A percentile compares a stretch with the other conserved stretches of the same genome.
Evolutionary conservation across 2,329 filamentous ascomycete genomes (phyloP).

Genomic region (Talaromyces sp.): DNA sequence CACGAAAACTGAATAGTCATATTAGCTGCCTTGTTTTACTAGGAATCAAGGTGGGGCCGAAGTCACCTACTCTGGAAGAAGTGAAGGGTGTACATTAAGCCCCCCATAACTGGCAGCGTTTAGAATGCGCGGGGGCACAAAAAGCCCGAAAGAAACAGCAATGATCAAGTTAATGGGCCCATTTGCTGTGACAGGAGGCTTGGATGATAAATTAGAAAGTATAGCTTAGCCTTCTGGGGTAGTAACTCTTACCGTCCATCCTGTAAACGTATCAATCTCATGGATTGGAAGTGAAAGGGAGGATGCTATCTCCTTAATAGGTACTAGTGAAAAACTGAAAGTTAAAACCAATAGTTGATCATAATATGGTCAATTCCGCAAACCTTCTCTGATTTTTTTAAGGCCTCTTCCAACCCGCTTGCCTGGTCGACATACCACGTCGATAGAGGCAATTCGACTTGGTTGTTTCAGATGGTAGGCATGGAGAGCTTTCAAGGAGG

Average conservation of each 20-base stretch:
- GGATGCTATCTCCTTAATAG: conserved; percentile 68
- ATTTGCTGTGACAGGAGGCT: conserved; percentile 57
- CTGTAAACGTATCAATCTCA: conserved; percentile 77
- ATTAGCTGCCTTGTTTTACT: not conserved
- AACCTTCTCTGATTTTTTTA: conserved; percentile 69
- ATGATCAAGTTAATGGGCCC: conserved; percentile 73
- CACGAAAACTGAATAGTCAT: conserved; percentile 64
- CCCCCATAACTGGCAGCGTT: conserved; percentile 75
- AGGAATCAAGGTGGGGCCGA: no score
- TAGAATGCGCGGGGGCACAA: conserved; percentile 79
- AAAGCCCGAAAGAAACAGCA: conserved; percentile 91
- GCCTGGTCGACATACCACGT: conserved; percentile 79
- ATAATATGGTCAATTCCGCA: conserved; percentile 11
- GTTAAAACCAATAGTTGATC: conserved; percentile 8
- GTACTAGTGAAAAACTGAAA: conserved; percentile 57
- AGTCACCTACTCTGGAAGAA: conserved; percentile 73
- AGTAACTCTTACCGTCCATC: conserved; percentile 67
- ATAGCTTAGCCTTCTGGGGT: not conserved
- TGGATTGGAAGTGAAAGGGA: conserved; percentile 69
- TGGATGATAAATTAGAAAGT: conserved; percentile 20
- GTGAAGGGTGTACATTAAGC: conserved; percentile 88
- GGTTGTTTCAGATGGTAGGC: conserved; percentile 58
- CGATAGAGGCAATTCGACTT: conserved; percentile 70
- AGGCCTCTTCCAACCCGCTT: conserved; percentile 77
- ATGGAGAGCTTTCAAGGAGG: conserved; percentile 71